phyloP scores from a whole-genome alignment of 805 yeast species.

The Alloascoidea hylecoeti region DNA sequence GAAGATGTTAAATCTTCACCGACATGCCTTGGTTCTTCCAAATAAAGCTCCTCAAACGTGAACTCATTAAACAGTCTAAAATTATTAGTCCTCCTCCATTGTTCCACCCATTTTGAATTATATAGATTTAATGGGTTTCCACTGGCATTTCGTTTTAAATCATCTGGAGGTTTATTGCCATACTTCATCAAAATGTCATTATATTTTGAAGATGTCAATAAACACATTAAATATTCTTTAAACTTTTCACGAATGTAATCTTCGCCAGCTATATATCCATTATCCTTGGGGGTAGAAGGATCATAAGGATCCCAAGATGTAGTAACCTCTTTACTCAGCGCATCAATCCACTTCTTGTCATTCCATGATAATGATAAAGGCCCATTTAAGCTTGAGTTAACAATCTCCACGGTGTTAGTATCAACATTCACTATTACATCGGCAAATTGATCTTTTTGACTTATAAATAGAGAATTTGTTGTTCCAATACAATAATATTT shows the following conservation, averaged over 20 bases:
- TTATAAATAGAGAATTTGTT: slow-evolving; percentile 68
- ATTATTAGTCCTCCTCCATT: slow-evolving; percentile 43
- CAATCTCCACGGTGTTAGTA: slow-evolving; percentile 27
- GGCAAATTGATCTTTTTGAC: slow-evolving; percentile 43
- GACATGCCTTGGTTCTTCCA: too few species aligned
- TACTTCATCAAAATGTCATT: slow-evolving; percentile 33
- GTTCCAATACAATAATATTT: slow-evolving; percentile 69
- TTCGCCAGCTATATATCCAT: slow-evolving; percentile 59
- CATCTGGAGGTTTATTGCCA: slow-evolving; percentile 13
- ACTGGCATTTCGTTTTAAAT: slow-evolving; percentile 11
- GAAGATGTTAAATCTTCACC: too few species aligned
- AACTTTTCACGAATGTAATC: slow-evolving; percentile 80
- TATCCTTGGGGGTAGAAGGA: slow-evolving; percentile 23
- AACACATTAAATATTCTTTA: slow-evolving; percentile 77
- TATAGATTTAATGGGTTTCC: slow-evolving; percentile 26
- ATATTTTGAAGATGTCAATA: slow-evolving; percentile 61
- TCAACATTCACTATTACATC: slow-evolving; percentile 59
- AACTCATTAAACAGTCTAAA: slow-evolving; percentile 34
- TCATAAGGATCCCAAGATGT: slow-evolving; percentile 27
- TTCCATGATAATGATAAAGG: slow-evolving; percentile 32
- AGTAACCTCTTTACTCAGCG: slow-evolving; percentile 34
- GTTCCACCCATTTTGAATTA: slow-evolving; percentile 27
- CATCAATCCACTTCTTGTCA: slow-evolving; percentile 68
- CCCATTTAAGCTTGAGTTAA: slow-evolving; percentile 25
- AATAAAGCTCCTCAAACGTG: slow-evolving; percentile 62